A percentile compares a stretch with the other conserved stretches of the same genome.
Conservation (phyloP, 2,329 filamentous ascomycete genomes). For the Diaporthe helianthi region DNA sequence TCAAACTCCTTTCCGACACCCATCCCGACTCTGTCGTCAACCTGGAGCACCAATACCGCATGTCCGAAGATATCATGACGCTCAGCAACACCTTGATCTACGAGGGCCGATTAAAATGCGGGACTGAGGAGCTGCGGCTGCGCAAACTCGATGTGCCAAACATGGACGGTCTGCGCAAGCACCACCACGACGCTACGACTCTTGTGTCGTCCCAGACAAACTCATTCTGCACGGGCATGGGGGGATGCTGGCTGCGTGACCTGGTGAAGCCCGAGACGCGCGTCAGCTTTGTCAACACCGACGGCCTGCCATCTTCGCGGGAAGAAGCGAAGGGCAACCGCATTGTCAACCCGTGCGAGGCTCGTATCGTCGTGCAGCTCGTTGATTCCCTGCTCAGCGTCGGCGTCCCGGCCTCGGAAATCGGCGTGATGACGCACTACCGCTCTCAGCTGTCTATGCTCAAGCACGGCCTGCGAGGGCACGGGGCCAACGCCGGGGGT, state of each 20-base stretch:
- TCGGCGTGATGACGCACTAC: conserved; percentile 97
- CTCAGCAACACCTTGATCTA: conserved; percentile 95
- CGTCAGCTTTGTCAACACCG: conserved; percentile 90
- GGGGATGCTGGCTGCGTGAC: conserved; percentile 77
- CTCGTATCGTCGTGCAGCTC: conserved; percentile 77
- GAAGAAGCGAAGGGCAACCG: conserved; percentile 83
- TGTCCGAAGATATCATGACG: conserved; percentile 97
- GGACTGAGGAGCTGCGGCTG: conserved; percentile 75
- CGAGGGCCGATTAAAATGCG: conserved; percentile 87
- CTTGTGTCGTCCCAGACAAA: conserved; percentile 37
- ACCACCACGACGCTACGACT: conserved; percentile 62
- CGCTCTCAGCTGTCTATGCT: conserved; percentile 88
- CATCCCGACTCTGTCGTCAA: conserved; percentile 90
- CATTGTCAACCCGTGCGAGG: conserved; percentile 88
- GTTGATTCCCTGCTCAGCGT: conserved; percentile 78
- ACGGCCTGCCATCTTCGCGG: conserved; percentile 69
- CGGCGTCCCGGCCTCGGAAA: conserved; percentile 76
- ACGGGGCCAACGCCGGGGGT: conserved; percentile 50
- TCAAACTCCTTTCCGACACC: conserved; percentile 88
- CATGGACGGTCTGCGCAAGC: conserved; percentile 64
- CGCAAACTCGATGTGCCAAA: conserved; percentile 73
- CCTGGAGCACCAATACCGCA: conserved; percentile 94
- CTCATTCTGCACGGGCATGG: conserved; percentile 61
- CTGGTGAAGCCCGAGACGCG: conserved; percentile 74
- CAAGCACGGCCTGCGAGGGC: conserved; percentile 71